Evolutionary conservation across 2,329 filamentous ascomycete genomes (phyloP), one percentile per base, ranked within the genome.

Genomic region (Fusarium abutilonis): DNA sequence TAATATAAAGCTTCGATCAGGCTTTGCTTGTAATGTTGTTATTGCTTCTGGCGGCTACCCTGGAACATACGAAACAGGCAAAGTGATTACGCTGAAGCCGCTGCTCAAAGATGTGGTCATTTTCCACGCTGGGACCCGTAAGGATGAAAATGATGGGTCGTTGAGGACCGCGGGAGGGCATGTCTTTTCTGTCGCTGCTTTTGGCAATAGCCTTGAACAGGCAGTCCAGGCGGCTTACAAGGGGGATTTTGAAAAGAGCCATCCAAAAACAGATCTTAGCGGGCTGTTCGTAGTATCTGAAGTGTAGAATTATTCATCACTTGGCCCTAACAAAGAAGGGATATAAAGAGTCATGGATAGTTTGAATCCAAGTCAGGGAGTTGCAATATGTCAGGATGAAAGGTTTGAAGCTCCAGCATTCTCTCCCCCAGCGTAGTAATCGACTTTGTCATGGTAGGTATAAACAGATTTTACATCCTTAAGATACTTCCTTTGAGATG

Each of bases 1-100:
- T 8, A 76, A 82, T 1, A 79, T 95, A 64, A 85, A 85, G 51
- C 76, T 92, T 13, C 83, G 87, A 45, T 70, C 80, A 15, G 84
- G 83, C 43, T 92, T 87, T 70, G 90, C 91, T 52, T 89, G 91
- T 21, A 96, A 92, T 1, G 91, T 97, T 19, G 91, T 97, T 6
- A 86, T 93, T 9, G 90, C 93, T 32, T 90, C 93, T 3, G 90
- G 89, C 19, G 93, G 93, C 4, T 97, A 97, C 73, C 93, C 93
- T 6, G 89, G 87, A 46, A 79, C 83, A 2, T 96, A 96, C 74
- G 81, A 83, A 32, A 95, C 93, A 76, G 91, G 91, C 38, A 88
- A 77, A 32, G 78, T 73, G 63, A 86, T 81, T 0, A 14, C 15
- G 9, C 11, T 60, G 8, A 73, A 75, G 69, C 38, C 76, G 85